Evolutionary conservation across 139 green algal species (phyloP).

Genomic region (Mesotaenium endlicherianum): DNA sequence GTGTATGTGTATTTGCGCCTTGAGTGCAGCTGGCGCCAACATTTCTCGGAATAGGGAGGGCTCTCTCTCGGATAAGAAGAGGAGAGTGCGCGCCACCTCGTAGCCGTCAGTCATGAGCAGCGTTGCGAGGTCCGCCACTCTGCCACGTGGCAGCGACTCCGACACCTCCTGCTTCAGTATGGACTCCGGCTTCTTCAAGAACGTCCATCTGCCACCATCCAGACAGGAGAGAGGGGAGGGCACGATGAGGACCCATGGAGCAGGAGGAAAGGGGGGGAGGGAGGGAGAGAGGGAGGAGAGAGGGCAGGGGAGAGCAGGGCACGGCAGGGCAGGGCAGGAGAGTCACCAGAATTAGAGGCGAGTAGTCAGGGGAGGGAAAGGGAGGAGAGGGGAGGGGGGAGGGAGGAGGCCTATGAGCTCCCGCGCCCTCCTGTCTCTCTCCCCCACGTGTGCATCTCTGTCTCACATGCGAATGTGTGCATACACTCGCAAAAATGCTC

Average conservation of each 20-base stretch:
- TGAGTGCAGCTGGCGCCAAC: too few species aligned
- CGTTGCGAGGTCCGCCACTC: slow-evolving; percentile 31
- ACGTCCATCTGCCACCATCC: slow-evolving; percentile 31
- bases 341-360: background rate
- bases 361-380: background rate
- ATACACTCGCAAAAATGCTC: too few species aligned
- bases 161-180: slow-evolving; percentile 26
- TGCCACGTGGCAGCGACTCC: slow-evolving; percentile 10
- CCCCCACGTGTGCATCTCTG: too few species aligned
- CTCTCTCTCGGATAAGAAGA: too few species aligned
- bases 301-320: too few species aligned
- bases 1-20: too few species aligned
- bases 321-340: background rate
- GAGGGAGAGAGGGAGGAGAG: too few species aligned
- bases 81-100: too few species aligned
- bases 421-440: background rate
- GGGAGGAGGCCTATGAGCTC: background rate
- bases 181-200: background rate
- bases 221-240: background rate
- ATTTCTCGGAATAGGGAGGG: too few species aligned
- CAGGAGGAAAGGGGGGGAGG: too few species aligned
- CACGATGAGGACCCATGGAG: background rate
- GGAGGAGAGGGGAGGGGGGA: background rate
- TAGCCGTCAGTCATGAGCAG: slow-evolving; percentile 33
- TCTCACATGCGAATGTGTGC: too few species aligned